Evolutionary conservation across 2,329 filamentous ascomycete species (phyloP).

Genomic region (Aspergillus sp.): DNA sequence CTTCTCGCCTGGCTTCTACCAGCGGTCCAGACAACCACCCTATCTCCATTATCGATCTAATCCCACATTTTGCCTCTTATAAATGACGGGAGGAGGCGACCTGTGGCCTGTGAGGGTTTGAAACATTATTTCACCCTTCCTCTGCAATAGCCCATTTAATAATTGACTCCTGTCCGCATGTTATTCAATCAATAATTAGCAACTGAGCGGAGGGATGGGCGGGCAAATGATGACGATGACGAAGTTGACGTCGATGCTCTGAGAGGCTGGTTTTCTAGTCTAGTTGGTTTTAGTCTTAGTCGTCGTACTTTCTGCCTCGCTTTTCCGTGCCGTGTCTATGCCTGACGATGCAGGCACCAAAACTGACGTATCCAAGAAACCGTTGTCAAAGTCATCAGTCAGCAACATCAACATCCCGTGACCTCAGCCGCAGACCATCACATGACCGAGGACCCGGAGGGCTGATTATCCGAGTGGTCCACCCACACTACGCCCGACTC

Average conservation of each 20-base stretch:
- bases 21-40: constrained; percentile 16
- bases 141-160: constrained; percentile 21
- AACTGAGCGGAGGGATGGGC: constrained; percentile 2
- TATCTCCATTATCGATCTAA: constrained; percentile 13
- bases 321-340: neutral
- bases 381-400: too few species aligned
- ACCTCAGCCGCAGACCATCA: constrained; percentile 2
- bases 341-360: neutral
- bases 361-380: neutral
- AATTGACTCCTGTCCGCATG: constrained; percentile 18
- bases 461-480: constrained; percentile 9
- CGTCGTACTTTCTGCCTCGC: neutral
- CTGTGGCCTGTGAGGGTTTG: constrained; percentile 22
- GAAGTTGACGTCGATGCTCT: neutral
- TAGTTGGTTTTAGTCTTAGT: too few species aligned
- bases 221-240: constrained; percentile 1
- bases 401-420: neutral
- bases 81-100: neutral
- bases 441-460: constrained; percentile 11
- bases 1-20: constrained; percentile 10
- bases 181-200: constrained; percentile 17
- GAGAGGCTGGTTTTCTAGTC: neutral
- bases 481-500: constrained; percentile 14
- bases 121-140: constrained; percentile 26
- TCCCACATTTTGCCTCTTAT: neutral